Evolutionary conservation across 148 eudicot genomes (phyloP).

Genomic region (Dysphania ambrosioides): DNA sequence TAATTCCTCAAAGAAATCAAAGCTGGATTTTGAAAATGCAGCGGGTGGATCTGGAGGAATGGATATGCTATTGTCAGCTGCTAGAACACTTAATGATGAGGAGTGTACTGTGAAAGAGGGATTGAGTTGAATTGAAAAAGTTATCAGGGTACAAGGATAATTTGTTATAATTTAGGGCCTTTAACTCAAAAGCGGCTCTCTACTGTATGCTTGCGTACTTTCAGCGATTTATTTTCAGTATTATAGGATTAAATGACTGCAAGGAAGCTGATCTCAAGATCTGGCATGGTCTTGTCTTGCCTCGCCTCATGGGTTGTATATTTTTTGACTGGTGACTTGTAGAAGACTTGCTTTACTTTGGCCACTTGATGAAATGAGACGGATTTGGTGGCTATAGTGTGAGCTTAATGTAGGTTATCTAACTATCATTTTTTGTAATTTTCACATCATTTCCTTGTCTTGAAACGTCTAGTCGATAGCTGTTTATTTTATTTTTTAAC

Average conservation of each 20-base stretch:
- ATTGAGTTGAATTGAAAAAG: slow-evolving; percentile 17
- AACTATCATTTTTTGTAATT: slow-evolving; percentile 25
- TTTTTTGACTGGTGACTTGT: slow-evolving; percentile 21
- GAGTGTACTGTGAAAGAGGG: slow-evolving; percentile 27
- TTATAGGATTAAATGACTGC: slow-evolving; percentile 8
- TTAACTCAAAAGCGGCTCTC: background rate
- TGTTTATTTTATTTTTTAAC: too few species aligned
- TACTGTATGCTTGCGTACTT: background rate
- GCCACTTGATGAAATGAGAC: slow-evolving; percentile 10
- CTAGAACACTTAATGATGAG: slow-evolving; percentile 61
- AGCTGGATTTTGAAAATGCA: slow-evolving; percentile 21
- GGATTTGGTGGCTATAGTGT: slow-evolving; percentile 1
- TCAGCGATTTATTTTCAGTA: slow-evolving; percentile 2
- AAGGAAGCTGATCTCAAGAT: background rate
- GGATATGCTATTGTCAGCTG: slow-evolving; percentile 83
- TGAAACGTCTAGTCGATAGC: slow-evolving; percentile 12
- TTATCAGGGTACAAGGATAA: background rate
- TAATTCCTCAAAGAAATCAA: slow-evolving; percentile 20
- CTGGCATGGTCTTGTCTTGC: too few species aligned
- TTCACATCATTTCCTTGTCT: slow-evolving; percentile 22
- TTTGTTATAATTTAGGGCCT: slow-evolving; percentile 11
- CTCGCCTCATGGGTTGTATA: slow-evolving; percentile 15
- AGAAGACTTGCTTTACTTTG: slow-evolving; percentile 6
- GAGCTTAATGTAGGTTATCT: slow-evolving; percentile 17
- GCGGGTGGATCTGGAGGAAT: slow-evolving; percentile 58